These are phyloP conservation scores for Trichosporon coremiiforme DNA, from an alignment of 1,284 basidiomycete genomes.

Conservation along the genomic window DNA sequence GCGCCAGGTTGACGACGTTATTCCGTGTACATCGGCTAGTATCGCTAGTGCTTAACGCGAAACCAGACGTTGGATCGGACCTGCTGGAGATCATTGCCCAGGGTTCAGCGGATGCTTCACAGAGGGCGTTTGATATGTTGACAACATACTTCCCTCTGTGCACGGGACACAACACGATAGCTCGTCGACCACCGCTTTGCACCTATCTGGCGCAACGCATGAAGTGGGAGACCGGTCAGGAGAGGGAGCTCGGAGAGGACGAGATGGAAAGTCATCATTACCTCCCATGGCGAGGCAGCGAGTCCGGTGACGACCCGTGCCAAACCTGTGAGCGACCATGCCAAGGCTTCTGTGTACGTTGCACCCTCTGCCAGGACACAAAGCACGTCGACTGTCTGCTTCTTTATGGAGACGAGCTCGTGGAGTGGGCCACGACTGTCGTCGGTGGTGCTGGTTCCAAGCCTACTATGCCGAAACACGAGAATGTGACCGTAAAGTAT, in stretches of 20 bases:
- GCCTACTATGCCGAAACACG: not conserved
- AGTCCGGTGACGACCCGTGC: constrained; percentile 25
- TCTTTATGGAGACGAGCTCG: constrained; percentile 27
- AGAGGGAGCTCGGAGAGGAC: constrained; percentile 38
- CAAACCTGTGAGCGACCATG: constrained; percentile 34
- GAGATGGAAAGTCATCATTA: constrained; percentile 41
- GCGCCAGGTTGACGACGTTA: constrained; percentile 50
- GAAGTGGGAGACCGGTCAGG: constrained; percentile 49
- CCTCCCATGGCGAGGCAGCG: constrained; percentile 43
- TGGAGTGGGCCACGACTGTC: constrained; percentile 35
- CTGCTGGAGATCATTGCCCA: constrained; percentile 70
- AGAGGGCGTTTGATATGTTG: constrained; percentile 62
- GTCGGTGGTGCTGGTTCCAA: constrained; percentile 7
- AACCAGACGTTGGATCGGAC: constrained; percentile 70
- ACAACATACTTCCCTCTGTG: constrained; percentile 67
- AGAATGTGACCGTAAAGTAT: constrained; percentile 37
- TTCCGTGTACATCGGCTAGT: constrained; percentile 65
- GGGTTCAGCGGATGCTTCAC: constrained; percentile 59
- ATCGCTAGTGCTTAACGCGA: constrained; percentile 63
- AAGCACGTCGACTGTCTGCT: constrained; percentile 46
- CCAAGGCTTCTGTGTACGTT: constrained; percentile 42
- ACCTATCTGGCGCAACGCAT: constrained; percentile 39
- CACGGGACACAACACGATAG: constrained; percentile 64
- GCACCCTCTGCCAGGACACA: constrained; percentile 42
- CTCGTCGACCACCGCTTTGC: constrained; percentile 40